Evolutionary conservation across 2,329 filamentous ascomycete species (phyloP), one percentile per base, ranked within the genome.

Genomic region (Colletotrichum viniferum): DNA sequence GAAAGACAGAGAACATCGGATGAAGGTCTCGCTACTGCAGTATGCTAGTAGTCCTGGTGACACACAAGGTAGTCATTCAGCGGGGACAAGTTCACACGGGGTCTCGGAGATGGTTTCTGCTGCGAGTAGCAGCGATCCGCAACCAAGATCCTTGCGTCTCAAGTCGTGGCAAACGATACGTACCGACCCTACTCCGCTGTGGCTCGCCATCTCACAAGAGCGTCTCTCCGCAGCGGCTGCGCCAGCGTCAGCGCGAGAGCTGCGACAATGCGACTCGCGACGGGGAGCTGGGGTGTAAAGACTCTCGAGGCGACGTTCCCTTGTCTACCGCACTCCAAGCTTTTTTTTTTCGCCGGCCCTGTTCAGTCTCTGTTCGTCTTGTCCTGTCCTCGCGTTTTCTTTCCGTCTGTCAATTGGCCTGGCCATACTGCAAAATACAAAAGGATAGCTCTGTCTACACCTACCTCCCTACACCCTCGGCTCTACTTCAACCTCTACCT

Each of bases 381-480:
- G 60, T 74, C 66, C 61, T 68, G 30, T 62, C 62, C 56, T 55
- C 69, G 70, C 66, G 63, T 68, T 77, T 71, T 55, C 67, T 69
- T 73, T 78, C 77, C 67, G 58, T 77, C 73, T 74, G 36, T 62
- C 72, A 61, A 74, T 74, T 74, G 72, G 69, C 61, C 43, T 38
- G 56, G 48, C 61, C 30, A 28, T n/a, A 62, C 58, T 61, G 52
- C 43, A 71, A 52, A 61, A 74, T 72, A 74, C 72, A 67, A 67
- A 74, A 72, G 69, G 72, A 72, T 62, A 74, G 72, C 69, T 67
- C 72, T 58, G 56, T 71, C 72, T 72, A 34, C 69, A 14, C 14
- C 36, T 55, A 7, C 68, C 55, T 56, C 43, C 60, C n/a, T 18
- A 5, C 9, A n/a, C 38, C 38, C 8, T 48, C 18, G 26, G 26